Conservation (phyloP, 2,329 filamentous ascomycete genomes). For the Diplodia sapinea region DNA sequence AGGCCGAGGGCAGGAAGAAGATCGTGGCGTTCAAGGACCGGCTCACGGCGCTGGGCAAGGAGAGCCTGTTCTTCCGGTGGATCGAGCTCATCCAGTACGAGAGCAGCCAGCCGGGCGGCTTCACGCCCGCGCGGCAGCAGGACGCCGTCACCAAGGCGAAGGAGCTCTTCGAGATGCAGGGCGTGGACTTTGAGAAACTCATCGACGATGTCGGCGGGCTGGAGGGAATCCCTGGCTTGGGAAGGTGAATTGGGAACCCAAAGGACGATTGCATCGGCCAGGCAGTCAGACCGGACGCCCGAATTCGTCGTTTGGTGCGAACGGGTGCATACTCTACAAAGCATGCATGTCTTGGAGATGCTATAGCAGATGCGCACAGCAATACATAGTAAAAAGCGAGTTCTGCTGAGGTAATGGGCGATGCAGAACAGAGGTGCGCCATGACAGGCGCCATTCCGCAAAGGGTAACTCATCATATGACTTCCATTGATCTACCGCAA, state of each 20-base stretch:
- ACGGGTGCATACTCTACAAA: background rate
- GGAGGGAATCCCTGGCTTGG: conserved; percentile 61
- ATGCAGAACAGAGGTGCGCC: background rate
- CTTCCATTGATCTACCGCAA: background rate
- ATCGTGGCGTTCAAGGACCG: conserved; percentile 81
- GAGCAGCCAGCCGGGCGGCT: conserved; percentile 77
- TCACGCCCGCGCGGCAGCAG: conserved; percentile 74
- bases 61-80: conserved; percentile 89
- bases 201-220: conserved; percentile 73
- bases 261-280: background rate
- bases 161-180: conserved; percentile 73
- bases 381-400: background rate
- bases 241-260: conserved; percentile 34
- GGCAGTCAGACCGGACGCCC: background rate
- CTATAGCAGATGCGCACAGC: background rate
- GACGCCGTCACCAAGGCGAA: conserved; percentile 75
- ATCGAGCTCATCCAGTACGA: conserved; percentile 92
- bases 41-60: conserved; percentile 77
- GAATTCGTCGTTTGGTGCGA: background rate
- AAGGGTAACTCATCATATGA: conserved; percentile 12
- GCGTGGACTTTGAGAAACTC: conserved; percentile 81
- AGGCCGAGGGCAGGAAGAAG: conserved; percentile 72
- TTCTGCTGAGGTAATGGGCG: background rate
- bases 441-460: conserved; percentile 1
- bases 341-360: background rate